Conservation (phyloP, 139 green algal genomes). For the Asterochloris erici region DNA sequence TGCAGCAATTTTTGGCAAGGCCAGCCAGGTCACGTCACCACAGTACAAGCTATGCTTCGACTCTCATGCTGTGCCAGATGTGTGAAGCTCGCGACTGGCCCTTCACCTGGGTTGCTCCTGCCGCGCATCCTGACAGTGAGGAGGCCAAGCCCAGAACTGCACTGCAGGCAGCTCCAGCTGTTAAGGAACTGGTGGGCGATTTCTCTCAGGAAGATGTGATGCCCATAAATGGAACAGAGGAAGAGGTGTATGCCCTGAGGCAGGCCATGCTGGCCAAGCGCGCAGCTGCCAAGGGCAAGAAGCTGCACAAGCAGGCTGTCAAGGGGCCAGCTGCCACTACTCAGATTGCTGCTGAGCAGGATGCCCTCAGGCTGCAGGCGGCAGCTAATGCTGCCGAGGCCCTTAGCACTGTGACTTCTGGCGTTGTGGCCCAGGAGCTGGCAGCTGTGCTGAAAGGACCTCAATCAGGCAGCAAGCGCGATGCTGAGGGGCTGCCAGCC, state of each 20-base stretch:
- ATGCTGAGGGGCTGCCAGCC: background rate
- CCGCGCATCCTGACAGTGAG: too few relatives aligned
- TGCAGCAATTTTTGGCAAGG: too few relatives aligned
- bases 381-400: slow-evolving; percentile 9
- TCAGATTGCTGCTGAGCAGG: background rate
- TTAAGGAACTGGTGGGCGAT: slow-evolving; percentile 19
- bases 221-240: slow-evolving; percentile 50
- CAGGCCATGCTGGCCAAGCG: slow-evolving; percentile 35
- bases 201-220: slow-evolving; percentile 42
- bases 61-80: too few relatives aligned
- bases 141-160: background rate
- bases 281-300: slow-evolving; percentile 24
- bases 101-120: too few relatives aligned
- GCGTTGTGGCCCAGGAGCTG: background rate
- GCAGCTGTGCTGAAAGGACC: background rate
- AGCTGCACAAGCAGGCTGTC: slow-evolving; percentile 19
- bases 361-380: background rate
- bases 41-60: too few relatives aligned
- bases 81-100: too few relatives aligned
- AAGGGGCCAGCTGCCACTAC: background rate
- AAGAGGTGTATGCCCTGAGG: slow-evolving; percentile 42
- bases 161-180: slow-evolving; percentile 1
- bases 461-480: background rate
- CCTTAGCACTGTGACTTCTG: background rate
- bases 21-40: too few relatives aligned